These are phyloP conservation scores for Trapa bicornis DNA, from an alignment of 345 rosid genomes.

Conservation along the genomic window DNA sequence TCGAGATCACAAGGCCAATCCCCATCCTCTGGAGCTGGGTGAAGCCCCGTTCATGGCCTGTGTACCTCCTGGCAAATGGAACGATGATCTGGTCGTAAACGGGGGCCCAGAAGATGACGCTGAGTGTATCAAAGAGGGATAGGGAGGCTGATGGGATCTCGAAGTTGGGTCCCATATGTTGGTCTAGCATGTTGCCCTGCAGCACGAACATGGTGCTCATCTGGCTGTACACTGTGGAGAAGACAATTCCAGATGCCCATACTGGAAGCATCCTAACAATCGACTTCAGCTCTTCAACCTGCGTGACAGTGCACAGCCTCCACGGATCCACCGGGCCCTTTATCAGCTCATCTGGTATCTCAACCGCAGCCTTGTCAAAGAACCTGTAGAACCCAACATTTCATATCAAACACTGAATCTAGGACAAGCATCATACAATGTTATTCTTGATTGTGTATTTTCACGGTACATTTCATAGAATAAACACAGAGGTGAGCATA, in stretches of 20 bases:
- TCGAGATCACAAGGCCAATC: constrained; percentile 70
- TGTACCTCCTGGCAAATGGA: constrained; percentile 48
- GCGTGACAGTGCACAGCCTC: constrained; percentile 83
- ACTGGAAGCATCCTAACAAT: constrained; percentile 64
- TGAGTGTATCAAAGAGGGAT: constrained; percentile 68
- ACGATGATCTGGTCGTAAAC: constrained; percentile 61
- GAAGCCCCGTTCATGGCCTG: constrained; percentile 74
- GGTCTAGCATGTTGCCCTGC: constrained; percentile 91
- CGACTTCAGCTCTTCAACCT: constrained; percentile 85
- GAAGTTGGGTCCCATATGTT: constrained; percentile 64
- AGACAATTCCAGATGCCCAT: constrained; percentile 87
- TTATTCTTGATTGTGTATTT: no score
- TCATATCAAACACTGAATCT: background rate
- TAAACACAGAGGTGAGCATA: background rate
- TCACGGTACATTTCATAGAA: background rate
- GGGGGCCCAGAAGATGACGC: constrained; percentile 86
- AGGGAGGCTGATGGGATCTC: constrained; percentile 87
- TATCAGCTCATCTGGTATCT: constrained; percentile 30
- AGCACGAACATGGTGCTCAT: constrained; percentile 90
- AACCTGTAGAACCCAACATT: constrained; percentile 27
- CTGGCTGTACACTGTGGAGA: constrained; percentile 71
- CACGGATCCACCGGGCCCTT: constrained; percentile 45
- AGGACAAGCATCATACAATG: no score
- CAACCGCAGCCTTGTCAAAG: constrained; percentile 90
- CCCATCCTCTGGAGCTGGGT: constrained; percentile 93